Percentiles rank a stretch among this genome's conserved stretches.
Conservation (phyloP, 2,329 filamentous ascomycete genomes). For the Phialophora expanda region DNA sequence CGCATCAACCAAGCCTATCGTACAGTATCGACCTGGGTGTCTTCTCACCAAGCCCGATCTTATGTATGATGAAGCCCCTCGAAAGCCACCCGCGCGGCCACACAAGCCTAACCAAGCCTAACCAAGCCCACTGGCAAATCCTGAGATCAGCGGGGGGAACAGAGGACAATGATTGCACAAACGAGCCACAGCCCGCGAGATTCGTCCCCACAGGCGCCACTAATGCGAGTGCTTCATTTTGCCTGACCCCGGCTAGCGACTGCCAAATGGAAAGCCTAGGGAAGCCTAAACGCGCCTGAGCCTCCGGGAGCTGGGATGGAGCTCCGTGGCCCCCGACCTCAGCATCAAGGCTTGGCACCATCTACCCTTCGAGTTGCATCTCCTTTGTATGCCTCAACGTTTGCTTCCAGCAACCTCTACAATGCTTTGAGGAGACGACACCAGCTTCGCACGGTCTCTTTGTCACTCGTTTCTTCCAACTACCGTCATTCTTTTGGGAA, state of each 20-base stretch:
- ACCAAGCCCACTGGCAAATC: not conserved
- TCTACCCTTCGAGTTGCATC: constrained; percentile 3
- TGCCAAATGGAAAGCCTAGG: constrained; percentile 6
- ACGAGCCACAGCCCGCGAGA: constrained; percentile 8
- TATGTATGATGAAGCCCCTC: not conserved
- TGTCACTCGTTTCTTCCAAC: constrained; percentile 31
- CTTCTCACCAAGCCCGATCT: not conserved
- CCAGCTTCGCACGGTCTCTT: constrained; percentile 20
- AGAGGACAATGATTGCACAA: constrained; percentile 5
- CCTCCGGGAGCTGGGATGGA: constrained; percentile 8
- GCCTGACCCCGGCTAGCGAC: constrained; percentile 14
- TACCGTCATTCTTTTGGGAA: constrained; percentile 37
- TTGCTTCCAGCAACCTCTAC: constrained; percentile 20
- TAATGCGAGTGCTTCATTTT: not conserved
- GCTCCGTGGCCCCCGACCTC: constrained; percentile 8
- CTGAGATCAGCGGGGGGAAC: constrained; percentile 11
- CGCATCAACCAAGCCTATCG: not conserved
- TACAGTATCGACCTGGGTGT: not conserved
- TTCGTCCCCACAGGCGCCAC: constrained; percentile 9
- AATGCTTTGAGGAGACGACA: constrained; percentile 22
- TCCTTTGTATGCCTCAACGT: constrained; percentile 15
- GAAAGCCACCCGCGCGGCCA: constrained; percentile 11
- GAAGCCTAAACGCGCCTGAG: constrained; percentile 8
- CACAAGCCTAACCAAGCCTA: not conserved
- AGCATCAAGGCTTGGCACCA: constrained; percentile 13